Evolutionary conservation across 1,284 basidiomycete species (phyloP).

Genomic region (Pseudozyma thailandica): DNA sequence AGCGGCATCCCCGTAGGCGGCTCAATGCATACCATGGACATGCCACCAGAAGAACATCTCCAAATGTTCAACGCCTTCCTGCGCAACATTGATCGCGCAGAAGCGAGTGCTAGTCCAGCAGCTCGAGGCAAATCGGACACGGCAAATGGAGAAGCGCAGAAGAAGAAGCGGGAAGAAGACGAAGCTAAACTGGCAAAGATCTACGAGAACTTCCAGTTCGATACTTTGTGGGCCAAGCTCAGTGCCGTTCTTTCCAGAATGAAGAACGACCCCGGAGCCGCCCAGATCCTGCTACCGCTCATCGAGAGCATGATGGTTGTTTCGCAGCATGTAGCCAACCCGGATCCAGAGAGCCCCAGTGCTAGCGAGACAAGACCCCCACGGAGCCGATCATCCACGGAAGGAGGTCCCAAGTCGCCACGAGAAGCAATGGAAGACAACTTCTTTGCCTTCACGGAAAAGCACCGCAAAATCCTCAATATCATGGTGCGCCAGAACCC

Average conservation of each 20-base stretch:
- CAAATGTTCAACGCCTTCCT: slow-evolving; percentile 10
- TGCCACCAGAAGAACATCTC: background rate
- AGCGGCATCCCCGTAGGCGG: slow-evolving; percentile 9
- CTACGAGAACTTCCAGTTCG: slow-evolving; percentile 65
- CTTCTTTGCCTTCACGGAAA: slow-evolving; percentile 93
- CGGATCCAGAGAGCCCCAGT: slow-evolving; percentile 32
- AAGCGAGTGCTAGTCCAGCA: slow-evolving; percentile 2
- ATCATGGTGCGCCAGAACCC: slow-evolving; percentile 98
- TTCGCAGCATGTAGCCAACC: slow-evolving; percentile 80
- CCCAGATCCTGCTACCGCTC: slow-evolving; percentile 63
- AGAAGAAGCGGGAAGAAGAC: slow-evolving; percentile 72
- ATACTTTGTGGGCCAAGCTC: slow-evolving; percentile 60
- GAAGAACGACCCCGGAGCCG: slow-evolving; percentile 62
- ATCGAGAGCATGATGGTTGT: slow-evolving; percentile 85
- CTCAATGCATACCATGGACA: slow-evolving; percentile 5
- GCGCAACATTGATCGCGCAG: slow-evolving; percentile 3
- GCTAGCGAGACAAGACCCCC: slow-evolving; percentile 30
- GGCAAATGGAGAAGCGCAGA: slow-evolving; percentile 24
- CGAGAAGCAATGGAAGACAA: slow-evolving; percentile 75
- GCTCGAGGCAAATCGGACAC: slow-evolving; percentile 19
- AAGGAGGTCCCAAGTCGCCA: slow-evolving; percentile 42
- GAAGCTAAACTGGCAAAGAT: slow-evolving; percentile 62
- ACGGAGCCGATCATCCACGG: slow-evolving; percentile 38
- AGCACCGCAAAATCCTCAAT: slow-evolving; percentile 93
- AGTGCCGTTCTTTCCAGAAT: slow-evolving; percentile 61